Conservation (phyloP, 169 alveolate species). For the Plasmodium relictum region DNA sequence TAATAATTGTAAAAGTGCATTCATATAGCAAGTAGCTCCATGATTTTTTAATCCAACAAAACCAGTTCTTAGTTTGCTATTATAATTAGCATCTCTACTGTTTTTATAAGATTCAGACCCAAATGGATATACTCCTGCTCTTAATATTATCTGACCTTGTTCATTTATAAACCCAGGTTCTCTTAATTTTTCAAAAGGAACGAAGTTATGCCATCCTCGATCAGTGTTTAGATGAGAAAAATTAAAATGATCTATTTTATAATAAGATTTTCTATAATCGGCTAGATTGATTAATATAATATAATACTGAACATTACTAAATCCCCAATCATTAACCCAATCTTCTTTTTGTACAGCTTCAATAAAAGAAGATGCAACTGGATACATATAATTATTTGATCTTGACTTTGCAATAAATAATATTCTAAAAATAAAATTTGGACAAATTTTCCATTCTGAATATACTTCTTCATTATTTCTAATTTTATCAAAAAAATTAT, state of each 20-base stretch:
- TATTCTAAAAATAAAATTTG: conserved; percentile 70
- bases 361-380: conserved; percentile 81
- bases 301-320: conserved; percentile 87
- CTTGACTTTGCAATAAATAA: conserved; percentile 67
- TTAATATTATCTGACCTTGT: conserved; percentile 83
- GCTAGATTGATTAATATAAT: conserved; percentile 85
- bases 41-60: conserved; percentile 96
- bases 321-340: conserved; percentile 91
- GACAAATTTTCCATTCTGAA: conserved; percentile 72
- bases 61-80: conserved; percentile 92
- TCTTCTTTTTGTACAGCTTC: conserved; percentile 87
- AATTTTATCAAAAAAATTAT: conserved; percentile 66
- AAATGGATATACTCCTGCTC: conserved; percentile 86
- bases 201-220: conserved; percentile 90
- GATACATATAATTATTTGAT: conserved; percentile 48
- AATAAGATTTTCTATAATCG: conserved; percentile 83
- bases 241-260: conserved; percentile 85
- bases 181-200: conserved; percentile 80
- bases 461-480: conserved; percentile 56
- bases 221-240: conserved; percentile 86
- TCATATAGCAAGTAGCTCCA: conserved; percentile 99
- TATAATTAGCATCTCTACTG: conserved; percentile 79
- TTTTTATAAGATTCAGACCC: conserved; percentile 86
- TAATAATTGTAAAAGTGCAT: conserved; percentile 96
- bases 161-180: conserved; percentile 83